phyloP scores from a whole-genome alignment of 805 yeast species.

The Maudiozyma barnettii region DNA sequence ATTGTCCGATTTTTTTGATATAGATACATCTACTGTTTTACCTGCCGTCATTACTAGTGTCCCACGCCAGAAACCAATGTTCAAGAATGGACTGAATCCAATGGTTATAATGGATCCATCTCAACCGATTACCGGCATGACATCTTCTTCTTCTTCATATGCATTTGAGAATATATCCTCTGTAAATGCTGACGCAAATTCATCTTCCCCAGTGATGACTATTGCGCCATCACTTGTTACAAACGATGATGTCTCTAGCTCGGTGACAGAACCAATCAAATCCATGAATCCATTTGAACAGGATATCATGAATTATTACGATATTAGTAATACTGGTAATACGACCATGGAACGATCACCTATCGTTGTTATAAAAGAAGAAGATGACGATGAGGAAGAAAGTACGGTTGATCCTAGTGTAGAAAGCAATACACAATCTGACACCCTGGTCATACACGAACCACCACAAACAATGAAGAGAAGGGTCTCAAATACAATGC shows the following conservation, averaged over 20 bases:
- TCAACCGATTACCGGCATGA: not conserved
- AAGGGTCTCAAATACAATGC: conserved; percentile 10
- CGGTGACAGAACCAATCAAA: not conserved
- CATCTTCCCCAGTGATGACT: conserved; percentile 1
- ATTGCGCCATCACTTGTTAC: conserved; percentile 1
- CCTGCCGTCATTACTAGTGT: not conserved
- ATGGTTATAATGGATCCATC: not conserved
- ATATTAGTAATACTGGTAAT: not conserved
- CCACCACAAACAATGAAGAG: not conserved
- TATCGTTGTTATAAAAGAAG: not conserved
- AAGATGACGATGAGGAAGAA: not conserved
- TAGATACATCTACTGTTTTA: not conserved
- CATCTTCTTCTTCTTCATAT: not conserved
- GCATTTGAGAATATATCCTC: not conserved
- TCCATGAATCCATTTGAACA: conserved; percentile 1
- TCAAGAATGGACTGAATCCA: not conserved
- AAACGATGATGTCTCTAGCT: not conserved
- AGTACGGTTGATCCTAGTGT: not conserved
- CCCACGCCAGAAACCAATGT: not conserved
- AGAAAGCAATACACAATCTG: not conserved
- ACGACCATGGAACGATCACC: not conserved
- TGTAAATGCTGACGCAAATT: not conserved
- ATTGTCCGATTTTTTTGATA: not conserved
- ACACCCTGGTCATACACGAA: not conserved
- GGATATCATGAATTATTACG: not conserved